Conservation (phyloP, 352 stramenopile species). For the Poterioochromonas sp. region DNA sequence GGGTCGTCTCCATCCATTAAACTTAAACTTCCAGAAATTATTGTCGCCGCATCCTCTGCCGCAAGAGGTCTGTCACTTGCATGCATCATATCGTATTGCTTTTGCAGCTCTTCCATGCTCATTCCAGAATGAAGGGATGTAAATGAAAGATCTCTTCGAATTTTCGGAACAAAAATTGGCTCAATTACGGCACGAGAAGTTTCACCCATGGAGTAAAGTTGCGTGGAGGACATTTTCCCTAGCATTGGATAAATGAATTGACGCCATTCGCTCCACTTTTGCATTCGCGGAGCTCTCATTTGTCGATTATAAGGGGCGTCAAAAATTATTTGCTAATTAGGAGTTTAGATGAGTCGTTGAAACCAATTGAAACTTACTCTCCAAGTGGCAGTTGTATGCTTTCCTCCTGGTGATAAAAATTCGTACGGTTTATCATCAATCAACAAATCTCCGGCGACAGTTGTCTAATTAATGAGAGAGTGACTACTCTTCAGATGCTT, state of each 20-base stretch:
- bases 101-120: neutral
- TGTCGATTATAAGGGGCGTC: constrained; percentile 18
- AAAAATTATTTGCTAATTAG: constrained; percentile 16
- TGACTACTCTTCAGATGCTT: neutral
- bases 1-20: neutral
- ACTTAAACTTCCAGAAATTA: constrained; percentile 11
- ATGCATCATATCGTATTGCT: neutral
- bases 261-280: neutral
- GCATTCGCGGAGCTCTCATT: neutral
- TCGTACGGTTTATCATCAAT: constrained; percentile 28
- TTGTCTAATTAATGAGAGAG: neutral
- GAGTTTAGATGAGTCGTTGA: neutral
- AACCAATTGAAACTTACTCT: neutral
- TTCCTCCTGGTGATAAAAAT: neutral
- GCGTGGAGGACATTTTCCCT: neutral
- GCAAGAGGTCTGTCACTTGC: neutral
- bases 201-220: neutral
- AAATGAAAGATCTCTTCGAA: neutral
- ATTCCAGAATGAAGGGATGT: constrained; percentile 6
- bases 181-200: neutral
- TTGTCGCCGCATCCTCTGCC: neutral
- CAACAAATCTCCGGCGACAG: neutral
- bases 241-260: constrained; percentile 2
- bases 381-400: constrained; percentile 11
- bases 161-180: constrained; percentile 1